Conservation (phyloP, 495 filamentous ascomycete genomes). For the Aspergillus mulundensis region DNA sequence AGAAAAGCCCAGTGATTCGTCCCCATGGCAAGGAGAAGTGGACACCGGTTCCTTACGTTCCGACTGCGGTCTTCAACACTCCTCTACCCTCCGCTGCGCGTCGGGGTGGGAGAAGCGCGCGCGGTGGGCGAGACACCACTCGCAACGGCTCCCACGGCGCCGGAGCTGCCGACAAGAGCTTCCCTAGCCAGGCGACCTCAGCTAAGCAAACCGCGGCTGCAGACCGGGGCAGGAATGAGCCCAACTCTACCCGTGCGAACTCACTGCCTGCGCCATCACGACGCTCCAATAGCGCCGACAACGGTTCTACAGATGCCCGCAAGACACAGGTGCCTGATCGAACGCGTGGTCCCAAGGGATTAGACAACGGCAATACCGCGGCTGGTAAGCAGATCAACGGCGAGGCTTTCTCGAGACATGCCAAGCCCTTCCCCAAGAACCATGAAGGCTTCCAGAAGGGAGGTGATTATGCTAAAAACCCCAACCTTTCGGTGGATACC, state of each 20-base stretch:
- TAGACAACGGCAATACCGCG: slow-evolving; percentile 26
- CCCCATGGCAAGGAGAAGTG: slow-evolving; percentile 68
- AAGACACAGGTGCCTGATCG: slow-evolving; percentile 34
- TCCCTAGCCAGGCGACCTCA: slow-evolving; percentile 26
- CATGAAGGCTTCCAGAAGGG: slow-evolving; percentile 30
- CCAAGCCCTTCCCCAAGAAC: slow-evolving; percentile 33
- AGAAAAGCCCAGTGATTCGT: slow-evolving; percentile 49
- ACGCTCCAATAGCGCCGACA: slow-evolving; percentile 38
- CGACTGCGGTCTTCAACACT: slow-evolving; percentile 77
- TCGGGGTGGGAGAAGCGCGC: slow-evolving; percentile 53
- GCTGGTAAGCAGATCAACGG: slow-evolving; percentile 21
- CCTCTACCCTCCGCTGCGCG: slow-evolving; percentile 62
- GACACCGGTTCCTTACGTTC: slow-evolving; percentile 68
- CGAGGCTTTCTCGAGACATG: slow-evolving; percentile 28
- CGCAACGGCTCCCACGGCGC: slow-evolving; percentile 47
- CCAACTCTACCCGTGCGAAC: slow-evolving; percentile 34
- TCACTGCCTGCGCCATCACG: slow-evolving; percentile 39
- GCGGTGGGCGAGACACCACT: slow-evolving; percentile 52
- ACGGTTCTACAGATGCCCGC: slow-evolving; percentile 28
- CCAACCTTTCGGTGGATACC: slow-evolving; percentile 33
- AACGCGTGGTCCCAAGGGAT: slow-evolving; percentile 29
- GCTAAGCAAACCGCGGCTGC: slow-evolving; percentile 33
- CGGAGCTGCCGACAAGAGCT: slow-evolving; percentile 38
- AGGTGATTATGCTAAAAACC: slow-evolving; percentile 26
- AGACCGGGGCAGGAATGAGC: slow-evolving; percentile 40